Evolutionary conservation across 2,329 filamentous ascomycete genomes (phyloP), one percentile per base, ranked within the genome.

Genomic region (Plenodomus biglobosus): DNA sequence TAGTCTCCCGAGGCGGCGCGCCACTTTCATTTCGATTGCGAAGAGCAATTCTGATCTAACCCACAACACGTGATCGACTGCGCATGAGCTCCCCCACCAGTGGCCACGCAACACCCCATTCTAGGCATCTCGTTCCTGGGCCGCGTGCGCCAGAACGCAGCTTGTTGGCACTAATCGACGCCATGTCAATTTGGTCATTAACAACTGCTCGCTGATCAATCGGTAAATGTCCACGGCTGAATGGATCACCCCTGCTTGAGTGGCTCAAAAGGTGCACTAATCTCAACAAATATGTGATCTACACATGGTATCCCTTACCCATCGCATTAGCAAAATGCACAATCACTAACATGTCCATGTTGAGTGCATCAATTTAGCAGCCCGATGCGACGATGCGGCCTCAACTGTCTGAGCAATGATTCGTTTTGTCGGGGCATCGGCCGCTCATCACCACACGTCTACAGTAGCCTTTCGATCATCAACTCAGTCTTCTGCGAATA

Each of bases 1-100:
- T 24, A 24, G 22, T 5, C 10, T 5, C 22, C 10, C 22, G 10
- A 24, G 22, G 10, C 22, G 22, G 22, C 22, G 10, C 22, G 10
- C 22, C 5, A 24, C 5, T 24, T 10, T 24, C 10, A 5, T 24
- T 30, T 34, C 24, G 17, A 5, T 24, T 30, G 18, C 24, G 17
- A 5, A 10, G 22, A 24, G 22, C 22, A 24, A 10, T 24, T 24
- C 40, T 39, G 21, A 30, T 37, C 16, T 42, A 27, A 38, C 24
- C 19, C 35, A 18, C 32, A 44, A 46, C 44, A 32, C 48, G 42
- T 40, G 44, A 54, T 44, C 38, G 42, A 43, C 48, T 42, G 48
- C 32, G 18, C 22, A 22, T 22, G 16, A 42, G 40, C 11, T 18
- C n/a, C 34, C 37, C 19, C 24, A 24, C 22, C n/a, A n/a, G n/a